Conservation (phyloP, 768 basidiomycete species). For the Psilocybe azurescens region DNA sequence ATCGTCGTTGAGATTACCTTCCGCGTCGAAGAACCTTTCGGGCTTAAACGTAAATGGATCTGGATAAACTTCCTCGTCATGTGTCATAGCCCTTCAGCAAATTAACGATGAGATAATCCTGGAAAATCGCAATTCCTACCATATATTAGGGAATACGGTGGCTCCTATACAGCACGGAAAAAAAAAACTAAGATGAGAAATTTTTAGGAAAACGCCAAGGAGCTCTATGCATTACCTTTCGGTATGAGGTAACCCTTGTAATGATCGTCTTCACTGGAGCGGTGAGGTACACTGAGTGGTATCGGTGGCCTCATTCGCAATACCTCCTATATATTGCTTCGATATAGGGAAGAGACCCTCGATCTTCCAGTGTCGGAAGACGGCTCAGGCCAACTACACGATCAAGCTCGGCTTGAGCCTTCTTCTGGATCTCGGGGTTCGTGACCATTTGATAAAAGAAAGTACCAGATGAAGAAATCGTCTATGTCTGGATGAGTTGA, state of each 20-base stretch:
- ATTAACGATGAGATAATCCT: neutral
- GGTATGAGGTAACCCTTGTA: conserved; percentile 36
- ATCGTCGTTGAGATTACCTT: conserved; percentile 16
- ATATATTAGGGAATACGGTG: conserved; percentile 22
- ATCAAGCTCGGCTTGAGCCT: conserved; percentile 41
- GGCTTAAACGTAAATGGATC: conserved; percentile 33
- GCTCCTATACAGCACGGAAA: conserved; percentile 9
- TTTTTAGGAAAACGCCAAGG: too few species aligned
- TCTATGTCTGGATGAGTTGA: conserved; percentile 1
- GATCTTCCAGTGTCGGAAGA: conserved; percentile 33
- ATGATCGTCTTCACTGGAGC: conserved; percentile 30
- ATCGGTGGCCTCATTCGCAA: conserved; percentile 24
- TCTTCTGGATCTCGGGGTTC: conserved; percentile 35
- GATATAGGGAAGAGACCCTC: conserved; percentile 30
- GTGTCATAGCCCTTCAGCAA: conserved; percentile 27
- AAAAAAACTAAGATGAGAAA: neutral
- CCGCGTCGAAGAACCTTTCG: conserved; percentile 29
- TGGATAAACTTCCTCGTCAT: conserved; percentile 27
- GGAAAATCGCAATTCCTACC: conserved; percentile 6
- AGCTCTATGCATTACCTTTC: conserved; percentile 16
- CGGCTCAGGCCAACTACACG: conserved; percentile 33
- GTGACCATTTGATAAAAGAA: conserved; percentile 35
- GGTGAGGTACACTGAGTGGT: conserved; percentile 27
- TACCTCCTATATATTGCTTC: conserved; percentile 28
- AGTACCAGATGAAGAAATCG: conserved; percentile 15